Evolutionary conservation across 2,329 filamentous ascomycete species (phyloP), one percentile per base, ranked within the genome.

Genomic region (Exophiala aquamarina): DNA sequence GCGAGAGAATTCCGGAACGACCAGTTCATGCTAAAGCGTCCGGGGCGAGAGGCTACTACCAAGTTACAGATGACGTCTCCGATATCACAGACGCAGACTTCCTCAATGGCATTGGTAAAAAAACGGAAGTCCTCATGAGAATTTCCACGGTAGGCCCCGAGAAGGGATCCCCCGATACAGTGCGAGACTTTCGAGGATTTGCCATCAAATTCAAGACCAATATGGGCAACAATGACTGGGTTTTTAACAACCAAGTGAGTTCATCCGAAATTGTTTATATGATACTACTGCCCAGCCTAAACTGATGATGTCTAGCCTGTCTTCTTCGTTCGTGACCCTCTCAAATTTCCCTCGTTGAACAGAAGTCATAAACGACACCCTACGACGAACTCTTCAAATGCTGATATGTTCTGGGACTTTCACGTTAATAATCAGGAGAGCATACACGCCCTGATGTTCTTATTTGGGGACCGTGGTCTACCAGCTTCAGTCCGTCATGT

Each of bases 291-390:
- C n/a, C n/a, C n/a, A n/a, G n/a, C n/a, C n/a, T n/a, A n/a, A n/a
- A n/a, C n/a, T n/a, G n/a, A n/a, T n/a, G n/a, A n/a, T n/a, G n/a
- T n/a, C n/a, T 20, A 14, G 5, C 84, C 85, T 0, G 79, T 87
- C 2, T 89, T 88, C 72, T 89, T 89, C 67, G 61, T 87, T 11
- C 23, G 23, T 26, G 23, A 26, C 23, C 23, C 23, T 26, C 6
- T 11, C 6, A 87, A 88, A 65, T 88, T 87, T 62, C 84, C 84
- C 18, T 71, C 83, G 61, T 85, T 87, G 60, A 87, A 87, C 42
- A 84, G 87, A 63, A 86, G 84, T 0, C 84, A 88, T 63, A 88
- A 88, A 73, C 75, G 84, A 10, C 73, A 88, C 59, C 84, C 84
- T 0, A 76, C 82, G 57, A 87, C 82, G 3, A 82, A 87, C 61